Evolutionary conservation across 2,329 filamentous ascomycete species (phyloP).

Genomic region (Neofusicoccum cordaticola): DNA sequence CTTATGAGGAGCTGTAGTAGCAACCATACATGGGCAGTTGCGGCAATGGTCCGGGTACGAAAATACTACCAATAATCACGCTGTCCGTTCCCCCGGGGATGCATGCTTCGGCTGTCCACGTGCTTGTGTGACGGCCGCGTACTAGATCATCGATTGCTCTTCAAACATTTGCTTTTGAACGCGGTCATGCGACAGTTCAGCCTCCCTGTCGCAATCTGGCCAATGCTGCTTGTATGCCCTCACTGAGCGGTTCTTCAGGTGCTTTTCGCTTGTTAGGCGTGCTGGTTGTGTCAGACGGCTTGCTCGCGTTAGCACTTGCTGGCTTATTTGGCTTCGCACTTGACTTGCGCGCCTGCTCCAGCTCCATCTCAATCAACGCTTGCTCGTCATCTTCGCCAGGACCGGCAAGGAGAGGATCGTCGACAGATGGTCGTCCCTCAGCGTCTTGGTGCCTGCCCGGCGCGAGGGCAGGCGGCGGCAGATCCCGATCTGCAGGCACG

Average conservation of each 20-base stretch:
- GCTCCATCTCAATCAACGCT: conserved; percentile 31
- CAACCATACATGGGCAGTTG: too few relatives aligned
- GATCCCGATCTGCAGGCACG: conserved; percentile 28
- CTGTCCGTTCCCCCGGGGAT: too few relatives aligned
- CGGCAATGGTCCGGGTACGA: too few relatives aligned
- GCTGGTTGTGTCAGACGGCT: neutral
- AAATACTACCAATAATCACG: too few relatives aligned
- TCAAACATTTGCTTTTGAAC: too few relatives aligned
- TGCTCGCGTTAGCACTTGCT: neutral
- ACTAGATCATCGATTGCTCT: too few relatives aligned
- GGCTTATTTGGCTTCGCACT: neutral
- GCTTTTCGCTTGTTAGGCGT: conserved; percentile 34
- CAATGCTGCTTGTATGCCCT: conserved; percentile 59
- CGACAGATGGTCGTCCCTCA: conserved; percentile 36
- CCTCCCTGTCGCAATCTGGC: conserved; percentile 49
- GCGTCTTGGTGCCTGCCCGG: conserved; percentile 29
- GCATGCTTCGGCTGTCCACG: too few relatives aligned
- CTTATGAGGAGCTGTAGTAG: too few relatives aligned
- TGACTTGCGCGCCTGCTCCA: neutral
- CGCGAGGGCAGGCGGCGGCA: conserved; percentile 22
- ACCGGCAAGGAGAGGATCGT: conserved; percentile 25
- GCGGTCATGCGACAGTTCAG: neutral
- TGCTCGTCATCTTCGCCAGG: conserved; percentile 46
- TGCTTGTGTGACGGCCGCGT: too few relatives aligned
- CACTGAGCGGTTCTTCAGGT: conserved; percentile 48